These are phyloP conservation scores for Cephaloascus fragrans DNA, from an alignment of 805 yeast genomes.

Conservation along the genomic window DNA sequence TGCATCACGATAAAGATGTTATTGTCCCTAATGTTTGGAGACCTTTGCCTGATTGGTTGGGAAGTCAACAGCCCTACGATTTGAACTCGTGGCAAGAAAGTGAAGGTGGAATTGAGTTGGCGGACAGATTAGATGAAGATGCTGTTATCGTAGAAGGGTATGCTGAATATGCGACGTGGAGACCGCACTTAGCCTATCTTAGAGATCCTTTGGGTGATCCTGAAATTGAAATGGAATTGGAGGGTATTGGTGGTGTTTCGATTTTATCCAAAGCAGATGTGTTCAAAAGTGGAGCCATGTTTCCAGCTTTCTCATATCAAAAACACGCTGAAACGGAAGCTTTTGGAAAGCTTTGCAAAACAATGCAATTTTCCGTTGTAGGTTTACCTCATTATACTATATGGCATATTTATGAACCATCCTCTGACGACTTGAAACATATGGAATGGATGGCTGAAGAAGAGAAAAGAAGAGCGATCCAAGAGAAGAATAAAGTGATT, in stretches of 20 bases:
- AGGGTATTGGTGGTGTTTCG: constrained; percentile 97
- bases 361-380: constrained; percentile 78
- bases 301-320: constrained; percentile 93
- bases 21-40: constrained; percentile 95
- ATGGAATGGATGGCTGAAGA: constrained; percentile 88
- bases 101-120: constrained; percentile 72
- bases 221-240: constrained; percentile 84
- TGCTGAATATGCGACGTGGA: constrained; percentile 96
- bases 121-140: constrained; percentile 74
- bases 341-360: constrained; percentile 79
- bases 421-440: constrained; percentile 78
- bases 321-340: constrained; percentile 98
- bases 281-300: constrained; percentile 81
- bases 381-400: constrained; percentile 93
- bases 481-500: constrained; percentile 50
- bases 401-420: constrained; percentile 96
- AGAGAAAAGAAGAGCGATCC: constrained; percentile 55
- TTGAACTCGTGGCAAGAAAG: constrained; percentile 81
- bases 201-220: constrained; percentile 95
- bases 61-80: constrained; percentile 79
- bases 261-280: constrained; percentile 81
- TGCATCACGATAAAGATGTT: constrained; percentile 86
- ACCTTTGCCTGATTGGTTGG: constrained; percentile 80
- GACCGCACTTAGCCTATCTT: constrained; percentile 92
- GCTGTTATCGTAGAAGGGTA: constrained; percentile 97